Base-by-base conservation (phyloP, 306 rosid genomes). In the Trifolium fragiferum region DNA sequence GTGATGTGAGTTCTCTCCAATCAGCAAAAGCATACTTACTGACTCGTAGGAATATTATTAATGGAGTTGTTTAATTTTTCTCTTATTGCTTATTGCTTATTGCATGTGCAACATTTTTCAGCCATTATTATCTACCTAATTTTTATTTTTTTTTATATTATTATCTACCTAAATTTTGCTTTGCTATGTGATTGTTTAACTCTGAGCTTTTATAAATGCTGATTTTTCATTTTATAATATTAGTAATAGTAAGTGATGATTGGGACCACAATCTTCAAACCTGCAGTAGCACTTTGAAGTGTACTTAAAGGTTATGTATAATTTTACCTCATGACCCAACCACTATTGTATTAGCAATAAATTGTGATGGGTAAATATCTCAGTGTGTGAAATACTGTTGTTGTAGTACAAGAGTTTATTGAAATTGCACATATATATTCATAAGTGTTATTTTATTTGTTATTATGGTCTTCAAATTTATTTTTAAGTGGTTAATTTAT, bases 191-290 rank as follows among this genome's bases (percentile, higher is more conserved):
- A 10, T 27, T 59, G 3, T 75, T 69, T 40, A 51, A 40, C 55
- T 68, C 40, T 61, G 30, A 30, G 73, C 5, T 33, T 66, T 44
- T 67, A 43, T 67, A 43, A 66, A 16, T 73, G 49, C 43, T 35
- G 27, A 15, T 32, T 57, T 62, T 66, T 57, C 6, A 43, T 65
- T 54, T 62, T 35, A 6, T 37, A 37, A 2, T 30, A 4, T 3
- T 25, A 25, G 27, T 0, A 65, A n/a, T n/a, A n/a, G n/a, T n/a
- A n/a, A n/a, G n/a, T n/a, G n/a, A n/a, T 41, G 43, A 76, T 59
- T 49, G 58, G 82, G 79, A 73, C 85, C 79, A 77, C 82, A 76
- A 38, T 43, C 35, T 40, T 69, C 21, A 43, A 57, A 62, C 67
- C 9, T n/a, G n/a, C n/a, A 27, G 61, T 19, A 54, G 60, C 53